These are phyloP conservation scores for Penicillium sp. DNA, from an alignment of 2,329 filamentous ascomycete species.

Conservation along the genomic window DNA sequence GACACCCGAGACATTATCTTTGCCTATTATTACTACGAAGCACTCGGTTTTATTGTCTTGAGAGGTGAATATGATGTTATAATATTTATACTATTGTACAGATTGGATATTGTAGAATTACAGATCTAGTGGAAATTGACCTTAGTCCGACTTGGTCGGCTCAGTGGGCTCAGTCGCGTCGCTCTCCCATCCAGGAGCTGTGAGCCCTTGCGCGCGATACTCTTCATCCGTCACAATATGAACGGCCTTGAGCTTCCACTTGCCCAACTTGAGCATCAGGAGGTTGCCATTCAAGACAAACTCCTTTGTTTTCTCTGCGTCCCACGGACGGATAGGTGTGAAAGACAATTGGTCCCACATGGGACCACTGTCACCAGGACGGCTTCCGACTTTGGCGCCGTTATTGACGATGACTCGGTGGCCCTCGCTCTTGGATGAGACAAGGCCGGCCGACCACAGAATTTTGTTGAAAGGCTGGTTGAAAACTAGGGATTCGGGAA, in stretches of 20 bases:
- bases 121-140: conserved; percentile 1
- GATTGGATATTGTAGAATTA: conserved; percentile 10
- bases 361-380: conserved; percentile 36
- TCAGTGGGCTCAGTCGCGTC: conserved; percentile 6
- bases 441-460: conserved; percentile 52
- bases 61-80: background rate
- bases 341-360: conserved; percentile 50
- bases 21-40: background rate
- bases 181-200: conserved; percentile 50
- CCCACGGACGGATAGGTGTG: conserved; percentile 47
- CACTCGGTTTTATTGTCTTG: background rate
- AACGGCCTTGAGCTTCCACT: conserved; percentile 59
- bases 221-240: conserved; percentile 55
- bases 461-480: conserved; percentile 49
- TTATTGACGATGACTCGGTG: conserved; percentile 49
- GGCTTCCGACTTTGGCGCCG: conserved; percentile 51
- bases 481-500: conserved; percentile 51
- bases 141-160: conserved; percentile 3
- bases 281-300: conserved; percentile 51
- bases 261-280: conserved; percentile 57
- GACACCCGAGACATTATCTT: background rate
- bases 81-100: conserved; percentile 8
- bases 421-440: conserved; percentile 50
- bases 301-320: conserved; percentile 42
- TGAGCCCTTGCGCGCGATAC: conserved; percentile 46